Base-by-base conservation (phyloP, 2,329 filamentous ascomycete genomes). In the Metarhizium album region DNA sequence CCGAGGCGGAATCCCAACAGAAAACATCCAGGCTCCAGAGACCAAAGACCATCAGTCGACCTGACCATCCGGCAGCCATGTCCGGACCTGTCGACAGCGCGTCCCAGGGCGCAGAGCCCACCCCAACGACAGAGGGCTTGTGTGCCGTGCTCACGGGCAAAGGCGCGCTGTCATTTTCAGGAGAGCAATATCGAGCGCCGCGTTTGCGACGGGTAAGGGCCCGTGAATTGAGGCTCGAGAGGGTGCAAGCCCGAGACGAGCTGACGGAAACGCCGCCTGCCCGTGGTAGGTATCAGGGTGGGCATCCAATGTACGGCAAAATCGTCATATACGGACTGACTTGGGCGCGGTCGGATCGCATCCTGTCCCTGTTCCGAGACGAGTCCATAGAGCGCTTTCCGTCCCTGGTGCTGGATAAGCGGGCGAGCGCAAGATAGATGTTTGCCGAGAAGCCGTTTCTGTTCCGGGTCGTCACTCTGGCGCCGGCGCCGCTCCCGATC, bases 381-480 rank as follows among this genome's bases (percentile, higher is more conserved):
- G 59, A 62, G 4, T 66, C 63, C 51, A 64, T 60, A 22, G 61
- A 63, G 13, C 61, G 64, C 23, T 72, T 71, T 46, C 70, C 70
- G 0, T 71, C 70, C 55, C 59, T 72, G 16, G 55, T 60, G 9
- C 51, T 71, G 5, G 61, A 63, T 2, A 59, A 62, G 8, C 55
- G 60, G 27, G 50, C 57, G 16, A 59, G 62, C 3, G 64, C 67
- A 11, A 57, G 59, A 42, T 55, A 60, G 18, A 55, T 73, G 2
- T 59, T 57, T 27, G 47, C 51, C 13, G 59, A 63, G 48, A 70
- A 67, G 47, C 71, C 69, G 0, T 66, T 71, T 38, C 54, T 72
- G 9, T 67, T 71, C 40, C 59, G 67, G 8, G 63, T 63, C 13
- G 57, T 72, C 33, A 63, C 73, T 53, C 59, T 74, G n/a, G 63